Evolutionary conservation across 2,329 filamentous ascomycete species (phyloP).

Genomic region (Sporothrix pseudoabietina): DNA sequence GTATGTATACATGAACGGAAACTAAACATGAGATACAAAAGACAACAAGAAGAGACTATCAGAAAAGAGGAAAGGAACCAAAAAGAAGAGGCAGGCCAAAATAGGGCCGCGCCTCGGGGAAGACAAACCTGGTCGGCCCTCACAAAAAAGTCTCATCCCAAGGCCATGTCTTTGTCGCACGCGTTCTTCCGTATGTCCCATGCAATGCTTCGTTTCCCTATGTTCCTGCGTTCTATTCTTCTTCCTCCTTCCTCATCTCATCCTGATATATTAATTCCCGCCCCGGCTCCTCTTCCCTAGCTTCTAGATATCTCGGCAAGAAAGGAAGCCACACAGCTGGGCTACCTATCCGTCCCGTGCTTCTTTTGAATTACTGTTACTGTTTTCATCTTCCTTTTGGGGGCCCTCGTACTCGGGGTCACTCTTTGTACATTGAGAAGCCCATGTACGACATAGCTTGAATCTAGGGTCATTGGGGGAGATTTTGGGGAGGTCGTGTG

Average conservation of each 20-base stretch:
- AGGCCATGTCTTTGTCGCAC: constrained; percentile 7
- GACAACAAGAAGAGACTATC: not conserved
- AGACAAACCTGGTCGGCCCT: not conserved
- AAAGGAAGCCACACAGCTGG: not conserved
- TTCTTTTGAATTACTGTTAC: not conserved
- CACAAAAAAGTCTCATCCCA: not conserved
- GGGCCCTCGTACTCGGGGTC: not conserved
- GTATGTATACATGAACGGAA: not conserved
- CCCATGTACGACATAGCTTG: not conserved
- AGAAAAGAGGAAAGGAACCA: not conserved
- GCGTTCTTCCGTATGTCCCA: not conserved
- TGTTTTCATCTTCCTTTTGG: not conserved
- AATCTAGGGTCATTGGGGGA: not conserved
- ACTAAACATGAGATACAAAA: not conserved
- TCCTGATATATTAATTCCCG: not conserved
- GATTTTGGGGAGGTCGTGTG: not conserved
- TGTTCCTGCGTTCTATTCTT: not conserved
- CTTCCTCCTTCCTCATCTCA: not conserved
- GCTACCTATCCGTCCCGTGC: not conserved
- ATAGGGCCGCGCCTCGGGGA: constrained; percentile 20
- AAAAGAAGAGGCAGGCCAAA: not conserved
- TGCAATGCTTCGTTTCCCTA: not conserved
- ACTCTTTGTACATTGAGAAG: not conserved
- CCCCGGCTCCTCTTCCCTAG: constrained; percentile 1
- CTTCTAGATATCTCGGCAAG: not conserved